Base-by-base conservation (phyloP, 306 rosid genomes). In the Malus sylvestris region DNA sequence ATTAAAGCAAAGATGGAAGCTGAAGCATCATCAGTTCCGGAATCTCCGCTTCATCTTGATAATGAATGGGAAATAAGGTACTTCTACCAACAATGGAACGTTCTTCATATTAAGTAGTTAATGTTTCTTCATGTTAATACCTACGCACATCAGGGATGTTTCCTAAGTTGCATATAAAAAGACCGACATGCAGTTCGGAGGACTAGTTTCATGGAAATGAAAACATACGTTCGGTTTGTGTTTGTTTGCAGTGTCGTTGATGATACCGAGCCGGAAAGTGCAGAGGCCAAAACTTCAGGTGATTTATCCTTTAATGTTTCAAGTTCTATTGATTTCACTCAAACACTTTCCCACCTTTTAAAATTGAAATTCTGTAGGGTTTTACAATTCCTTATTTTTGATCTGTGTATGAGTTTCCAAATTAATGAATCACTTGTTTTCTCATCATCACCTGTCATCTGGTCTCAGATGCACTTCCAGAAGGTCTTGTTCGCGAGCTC, bases 51-150 rank as follows among this genome's bases (percentile, higher is more conserved):
- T 73, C 99, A 92, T 78, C 63, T 81, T 63, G 97, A 95, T 55
- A 95, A 95, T n/a, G 97, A 95, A 81, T 95, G 99, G 99, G 90
- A 88, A 67, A 92, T 95, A 82, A 95, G 99, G 99, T 95, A 85
- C 79, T 67, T 77, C 51, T 40, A 42, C 76, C 30, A 65, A 75
- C 19, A n/a, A 19, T 64, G 7, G 25, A 74, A 66, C 38, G 16
- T 71, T 73, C 51, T 33, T 32, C 42, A 16, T 62, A 30, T 33
- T 75, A 38, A 29, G 57, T 30, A 19, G 53, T 49, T 49, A 14
- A 49, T 49, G 53, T 49, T 51, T 15, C 20, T 15, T 51, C 2
- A 6, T 15, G 8, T 51, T 51, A 14, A 64, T 12, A 22, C 11
- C 10, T 68, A 9, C 0, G 59, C 1, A 19, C 35, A 71, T 10